These are phyloP conservation scores for Backusella westeae DNA, from an alignment of 192 early-diverging fungal genomes.

Conservation along the genomic window DNA sequence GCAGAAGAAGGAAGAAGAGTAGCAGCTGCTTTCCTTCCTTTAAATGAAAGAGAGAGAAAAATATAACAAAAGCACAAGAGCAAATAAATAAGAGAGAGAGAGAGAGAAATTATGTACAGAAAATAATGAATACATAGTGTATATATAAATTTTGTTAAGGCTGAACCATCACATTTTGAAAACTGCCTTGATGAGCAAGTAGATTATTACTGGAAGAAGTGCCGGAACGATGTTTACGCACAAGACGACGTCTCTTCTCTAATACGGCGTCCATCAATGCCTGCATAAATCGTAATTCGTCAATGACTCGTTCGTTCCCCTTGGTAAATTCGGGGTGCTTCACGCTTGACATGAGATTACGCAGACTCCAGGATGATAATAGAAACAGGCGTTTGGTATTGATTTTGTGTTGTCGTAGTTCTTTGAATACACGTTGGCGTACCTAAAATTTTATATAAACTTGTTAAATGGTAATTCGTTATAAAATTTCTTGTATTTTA, in stretches of 20 bases:
- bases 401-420: conserved; percentile 28
- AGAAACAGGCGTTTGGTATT: conserved; percentile 24
- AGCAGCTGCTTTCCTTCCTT: conserved; percentile 52
- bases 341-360: conserved; percentile 25
- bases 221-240: neutral
- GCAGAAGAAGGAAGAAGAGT: conserved; percentile 59
- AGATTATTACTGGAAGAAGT: neutral
- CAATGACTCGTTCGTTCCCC: conserved; percentile 18
- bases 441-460: neutral
- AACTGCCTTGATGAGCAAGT: neutral
- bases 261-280: conserved; percentile 31
- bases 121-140: neutral
- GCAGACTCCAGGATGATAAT: conserved; percentile 36
- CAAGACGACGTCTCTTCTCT: conserved; percentile 19
- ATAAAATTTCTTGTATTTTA: neutral
- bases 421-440: conserved; percentile 18
- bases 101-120: neutral
- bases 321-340: conserved; percentile 17
- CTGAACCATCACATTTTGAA: conserved; percentile 21
- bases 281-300: conserved; percentile 31
- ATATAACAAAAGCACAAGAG: neutral
- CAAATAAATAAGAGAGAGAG: neutral
- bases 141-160: neutral
- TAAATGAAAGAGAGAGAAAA: conserved; percentile 14
- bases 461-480: neutral